These are phyloP conservation scores for Neurospora tetraspora DNA, from an alignment of 495 filamentous ascomycete species.

Conservation along the genomic window DNA sequence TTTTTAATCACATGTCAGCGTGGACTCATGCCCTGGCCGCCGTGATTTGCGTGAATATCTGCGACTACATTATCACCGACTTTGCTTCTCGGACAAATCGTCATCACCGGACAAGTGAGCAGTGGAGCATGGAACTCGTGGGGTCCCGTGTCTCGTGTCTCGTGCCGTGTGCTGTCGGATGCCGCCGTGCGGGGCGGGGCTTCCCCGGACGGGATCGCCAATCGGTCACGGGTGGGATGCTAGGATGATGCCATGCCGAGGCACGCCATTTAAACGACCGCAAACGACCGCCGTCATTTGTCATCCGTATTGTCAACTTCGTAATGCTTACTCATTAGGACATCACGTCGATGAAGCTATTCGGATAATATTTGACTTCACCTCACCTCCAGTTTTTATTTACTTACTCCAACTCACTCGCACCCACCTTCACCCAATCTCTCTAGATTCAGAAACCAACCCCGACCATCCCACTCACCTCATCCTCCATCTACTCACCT, in stretches of 20 bases:
- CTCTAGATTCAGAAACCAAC: neutral
- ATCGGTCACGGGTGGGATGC: neutral
- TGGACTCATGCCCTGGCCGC: neutral
- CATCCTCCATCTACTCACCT: neutral
- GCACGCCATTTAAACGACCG: neutral
- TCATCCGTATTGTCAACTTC: neutral
- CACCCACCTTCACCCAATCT: neutral
- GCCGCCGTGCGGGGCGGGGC: neutral
- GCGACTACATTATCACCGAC: neutral
- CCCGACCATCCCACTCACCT: neutral
- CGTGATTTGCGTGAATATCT: neutral
- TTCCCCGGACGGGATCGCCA: neutral
- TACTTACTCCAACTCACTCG: neutral
- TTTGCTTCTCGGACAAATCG: neutral
- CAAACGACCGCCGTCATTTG: neutral
- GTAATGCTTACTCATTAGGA: neutral
- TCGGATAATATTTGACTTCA: neutral
- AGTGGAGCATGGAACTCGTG: neutral
- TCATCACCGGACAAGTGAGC: neutral
- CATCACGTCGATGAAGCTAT: neutral
- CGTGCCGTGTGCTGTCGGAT: neutral
- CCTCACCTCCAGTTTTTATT: neutral
- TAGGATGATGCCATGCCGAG: neutral
- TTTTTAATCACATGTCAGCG: neutral
- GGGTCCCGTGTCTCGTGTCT: neutral